Conservation (phyloP, 768 basidiomycete genomes). For the Tulasnella sp. region DNA sequence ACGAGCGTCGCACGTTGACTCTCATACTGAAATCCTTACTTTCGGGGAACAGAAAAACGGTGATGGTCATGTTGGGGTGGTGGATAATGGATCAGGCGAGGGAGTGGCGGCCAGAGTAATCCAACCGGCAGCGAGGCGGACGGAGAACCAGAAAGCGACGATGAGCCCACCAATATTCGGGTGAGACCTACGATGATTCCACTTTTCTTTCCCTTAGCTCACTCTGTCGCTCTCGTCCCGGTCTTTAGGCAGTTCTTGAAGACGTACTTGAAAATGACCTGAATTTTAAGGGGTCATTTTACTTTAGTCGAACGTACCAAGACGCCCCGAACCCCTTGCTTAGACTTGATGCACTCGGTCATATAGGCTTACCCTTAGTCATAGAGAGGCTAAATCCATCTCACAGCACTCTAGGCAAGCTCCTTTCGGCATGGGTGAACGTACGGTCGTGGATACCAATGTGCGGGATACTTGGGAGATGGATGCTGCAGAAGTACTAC, state of each 20-base stretch:
- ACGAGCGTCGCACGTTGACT: too few species aligned
- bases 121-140: too few species aligned
- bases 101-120: too few species aligned
- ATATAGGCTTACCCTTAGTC: conserved; percentile 44
- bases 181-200: background rate
- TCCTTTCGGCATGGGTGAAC: conserved; percentile 41
- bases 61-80: too few species aligned
- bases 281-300: conserved; percentile 38
- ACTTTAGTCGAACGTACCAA: conserved; percentile 33
- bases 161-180: background rate
- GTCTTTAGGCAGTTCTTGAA: conserved; percentile 20
- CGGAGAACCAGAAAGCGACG: background rate
- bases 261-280: conserved; percentile 35
- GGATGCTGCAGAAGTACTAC: conserved; percentile 36
- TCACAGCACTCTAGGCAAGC: conserved; percentile 40
- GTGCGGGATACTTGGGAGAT: conserved; percentile 55
- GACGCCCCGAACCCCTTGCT: conserved; percentile 45
- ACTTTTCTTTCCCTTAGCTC: background rate
- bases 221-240: background rate
- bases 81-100: too few species aligned
- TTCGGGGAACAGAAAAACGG: too few species aligned
- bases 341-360: conserved; percentile 41
- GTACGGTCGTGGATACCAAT: conserved; percentile 43
- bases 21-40: too few species aligned
- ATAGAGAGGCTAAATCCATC: conserved; percentile 41